Evolutionary conservation across 108 stramenopile genomes (phyloP).

Genomic region (Heterococcus sp.): DNA sequence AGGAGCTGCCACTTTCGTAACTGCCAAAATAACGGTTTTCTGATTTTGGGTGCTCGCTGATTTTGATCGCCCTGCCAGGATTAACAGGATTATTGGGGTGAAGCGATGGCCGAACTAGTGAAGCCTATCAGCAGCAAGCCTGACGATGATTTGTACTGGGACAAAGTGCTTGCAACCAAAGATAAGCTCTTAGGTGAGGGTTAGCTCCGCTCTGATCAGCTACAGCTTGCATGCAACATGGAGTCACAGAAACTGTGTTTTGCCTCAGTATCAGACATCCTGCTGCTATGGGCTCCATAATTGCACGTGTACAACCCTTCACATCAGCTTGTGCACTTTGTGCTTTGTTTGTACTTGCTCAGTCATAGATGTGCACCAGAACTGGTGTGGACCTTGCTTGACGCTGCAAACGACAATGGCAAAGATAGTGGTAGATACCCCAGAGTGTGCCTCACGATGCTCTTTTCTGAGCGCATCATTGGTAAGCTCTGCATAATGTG

Average conservation of each 20-base stretch:
- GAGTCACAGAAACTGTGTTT: background rate
- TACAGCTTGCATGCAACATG: background rate
- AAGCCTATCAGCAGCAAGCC: background rate
- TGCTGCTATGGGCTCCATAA: background rate
- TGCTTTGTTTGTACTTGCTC: background rate
- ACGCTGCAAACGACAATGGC: constrained; percentile 19
- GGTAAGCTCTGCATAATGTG: no score
- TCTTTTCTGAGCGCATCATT: constrained; percentile 5
- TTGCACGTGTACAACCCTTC: no score
- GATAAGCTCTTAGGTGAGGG: background rate
- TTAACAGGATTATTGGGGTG: no score
- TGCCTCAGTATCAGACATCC: background rate
- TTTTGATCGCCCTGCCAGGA: no score
- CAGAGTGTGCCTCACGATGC: constrained; percentile 3
- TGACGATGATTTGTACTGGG: background rate
- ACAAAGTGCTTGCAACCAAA: background rate
- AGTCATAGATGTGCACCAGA: constrained; percentile 32
- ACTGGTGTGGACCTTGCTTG: constrained; percentile 29
- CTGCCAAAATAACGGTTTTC: no score
- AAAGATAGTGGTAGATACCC: constrained; percentile 6
- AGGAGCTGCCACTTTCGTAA: no score
- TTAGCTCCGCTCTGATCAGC: background rate
- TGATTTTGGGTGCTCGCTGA: no score
- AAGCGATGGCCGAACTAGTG: no score
- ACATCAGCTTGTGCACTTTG: background rate